Conservation (phyloP, 306 rosid species). For the Vigna unguiculata region DNA sequence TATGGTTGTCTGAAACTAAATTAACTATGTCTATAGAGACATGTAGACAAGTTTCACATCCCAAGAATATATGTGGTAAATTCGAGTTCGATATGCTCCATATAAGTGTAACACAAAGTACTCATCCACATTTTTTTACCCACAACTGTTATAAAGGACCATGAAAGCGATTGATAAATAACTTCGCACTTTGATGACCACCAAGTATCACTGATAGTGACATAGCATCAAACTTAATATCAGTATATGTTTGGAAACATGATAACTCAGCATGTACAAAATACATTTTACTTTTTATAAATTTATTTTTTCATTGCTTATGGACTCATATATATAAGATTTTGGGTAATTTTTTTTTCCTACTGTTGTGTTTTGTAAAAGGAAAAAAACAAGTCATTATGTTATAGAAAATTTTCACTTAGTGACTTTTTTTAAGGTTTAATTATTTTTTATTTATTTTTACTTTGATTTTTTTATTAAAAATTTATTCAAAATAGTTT, state of each 20-base stretch:
- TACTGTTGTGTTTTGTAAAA: too few relatives aligned
- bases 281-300: background rate
- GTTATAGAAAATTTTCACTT: too few relatives aligned
- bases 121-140: background rate
- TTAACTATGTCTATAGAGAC: background rate
- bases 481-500: too few relatives aligned
- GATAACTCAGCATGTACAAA: too few relatives aligned
- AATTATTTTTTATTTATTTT: too few relatives aligned
- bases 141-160: background rate
- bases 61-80: background rate
- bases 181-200: background rate
- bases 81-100: background rate
- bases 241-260: background rate
- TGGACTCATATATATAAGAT: too few relatives aligned
- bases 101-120: background rate
- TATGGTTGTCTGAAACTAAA: background rate
- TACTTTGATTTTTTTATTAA: too few relatives aligned
- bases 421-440: too few relatives aligned
- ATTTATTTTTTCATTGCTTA: background rate
- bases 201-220: slow-evolving; percentile 1
- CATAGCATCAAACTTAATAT: slow-evolving; percentile 13
- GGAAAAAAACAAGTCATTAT: too few relatives aligned
- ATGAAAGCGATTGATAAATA: slow-evolving; percentile 9
- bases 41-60: background rate
- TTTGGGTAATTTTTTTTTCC: too few relatives aligned